Base-by-base conservation (phyloP, 2,329 filamentous ascomycete genomes). In the Blumeriella jaapii region DNA sequence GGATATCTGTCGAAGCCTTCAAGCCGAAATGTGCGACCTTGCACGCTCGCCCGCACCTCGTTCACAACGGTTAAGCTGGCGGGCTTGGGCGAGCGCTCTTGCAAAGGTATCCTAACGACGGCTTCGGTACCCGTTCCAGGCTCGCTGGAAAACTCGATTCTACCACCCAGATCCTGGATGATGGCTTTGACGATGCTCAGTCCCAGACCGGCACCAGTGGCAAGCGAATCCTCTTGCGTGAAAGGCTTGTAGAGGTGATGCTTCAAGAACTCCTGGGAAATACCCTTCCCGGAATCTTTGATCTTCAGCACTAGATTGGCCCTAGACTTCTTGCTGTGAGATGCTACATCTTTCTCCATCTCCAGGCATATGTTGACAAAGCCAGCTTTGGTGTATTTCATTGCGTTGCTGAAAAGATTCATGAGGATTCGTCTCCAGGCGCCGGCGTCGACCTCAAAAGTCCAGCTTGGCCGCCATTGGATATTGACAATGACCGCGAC, bases 241-340 rank as follows among this genome's bases (percentile, higher is more conserved):
- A 79, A 79, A 0, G 74, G 72, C 0, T 69, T 69, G 46, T 74
- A 81, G 0, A 80, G 56, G 11, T 68, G 65, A 10, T 68, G 68
- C 13, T 68, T 64, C 34, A 78, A 59, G 45, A 74, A 81, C 14
- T 77, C 69, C 22, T 68, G 62, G 0, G 68, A 71, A 42, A 81
- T 81, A 6, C 77, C 77, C 41, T 70, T 69, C 1, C 77, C 77
- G 2, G 73, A 75, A 51, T 82, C 76, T 0, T 63, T 62, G 6
- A 81, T 66, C 0, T 61, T 69, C 17, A 72, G 48, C 4, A 55
- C 14, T 2, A 58, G 30, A 40, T 27, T 47, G 11, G 45, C 39
- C 26, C 41, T 37, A 8, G 41, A 12, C 14, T 36, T 36, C 11
- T 41, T 44, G 7, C 29, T 45, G 12, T 34, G 31, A 17, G 37